Conservation (phyloP, 176 grass and related monocot genomes). For the Themeda triandra region DNA sequence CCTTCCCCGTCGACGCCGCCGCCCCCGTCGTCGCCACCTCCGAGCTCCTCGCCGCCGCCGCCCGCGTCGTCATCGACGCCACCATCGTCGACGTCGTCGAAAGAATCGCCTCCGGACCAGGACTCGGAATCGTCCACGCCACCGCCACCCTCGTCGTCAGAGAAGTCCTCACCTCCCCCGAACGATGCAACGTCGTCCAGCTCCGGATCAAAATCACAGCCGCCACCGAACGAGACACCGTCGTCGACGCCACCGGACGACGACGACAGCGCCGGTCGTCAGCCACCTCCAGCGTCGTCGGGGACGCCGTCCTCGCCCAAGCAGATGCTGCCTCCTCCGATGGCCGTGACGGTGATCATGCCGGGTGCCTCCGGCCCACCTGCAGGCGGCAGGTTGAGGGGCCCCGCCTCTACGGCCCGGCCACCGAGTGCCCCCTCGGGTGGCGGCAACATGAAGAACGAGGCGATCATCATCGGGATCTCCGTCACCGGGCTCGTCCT, state of each 20-base stretch:
- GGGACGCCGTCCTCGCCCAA: neutral
- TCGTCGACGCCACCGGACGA: neutral
- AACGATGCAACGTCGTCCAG: neutral
- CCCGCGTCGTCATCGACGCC: neutral
- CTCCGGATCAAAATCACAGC: neutral
- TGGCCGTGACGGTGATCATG: slow-evolving; percentile 18
- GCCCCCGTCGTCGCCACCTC: slow-evolving; percentile 4
- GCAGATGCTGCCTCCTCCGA: neutral
- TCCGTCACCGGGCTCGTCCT: slow-evolving; percentile 42
- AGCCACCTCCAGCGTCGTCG: neutral
- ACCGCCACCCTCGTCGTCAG: neutral
- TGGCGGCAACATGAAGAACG: neutral
- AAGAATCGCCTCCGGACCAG: neutral
- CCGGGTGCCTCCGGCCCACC: neutral
- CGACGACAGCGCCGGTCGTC: neutral
- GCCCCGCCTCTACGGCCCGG: neutral
- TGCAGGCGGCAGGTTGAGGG: neutral
- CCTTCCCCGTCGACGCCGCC: neutral
- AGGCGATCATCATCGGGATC: slow-evolving; percentile 35
- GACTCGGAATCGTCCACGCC: neutral
- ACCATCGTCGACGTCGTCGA: neutral
- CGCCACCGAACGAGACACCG: neutral
- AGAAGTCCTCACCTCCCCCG: neutral
- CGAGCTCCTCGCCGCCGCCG: neutral
- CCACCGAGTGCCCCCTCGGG: neutral